Conservation (phyloP, 352 stramenopile genomes). For the Phytophthora nicotianae region DNA sequence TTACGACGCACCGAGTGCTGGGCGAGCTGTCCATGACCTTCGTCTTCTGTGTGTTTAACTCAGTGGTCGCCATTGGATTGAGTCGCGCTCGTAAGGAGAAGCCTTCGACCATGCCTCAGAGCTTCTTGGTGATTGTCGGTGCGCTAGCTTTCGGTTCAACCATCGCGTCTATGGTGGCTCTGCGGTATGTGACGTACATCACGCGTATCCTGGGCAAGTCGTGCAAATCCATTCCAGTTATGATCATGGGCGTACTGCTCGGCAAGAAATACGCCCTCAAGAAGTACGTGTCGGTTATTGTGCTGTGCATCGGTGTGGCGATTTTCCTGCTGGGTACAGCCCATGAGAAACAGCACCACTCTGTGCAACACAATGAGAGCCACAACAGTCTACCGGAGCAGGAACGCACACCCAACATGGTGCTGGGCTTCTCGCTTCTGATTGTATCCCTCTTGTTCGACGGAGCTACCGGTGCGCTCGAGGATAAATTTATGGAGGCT, state of each 20-base stretch:
- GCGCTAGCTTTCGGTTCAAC: slow-evolving; percentile 78
- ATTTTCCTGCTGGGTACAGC: slow-evolving; percentile 78
- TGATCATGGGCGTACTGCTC: slow-evolving; percentile 77
- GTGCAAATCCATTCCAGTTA: slow-evolving; percentile 88
- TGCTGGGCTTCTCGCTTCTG: slow-evolving; percentile 69
- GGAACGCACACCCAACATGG: slow-evolving; percentile 67
- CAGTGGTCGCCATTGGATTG: slow-evolving; percentile 64
- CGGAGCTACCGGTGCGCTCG: slow-evolving; percentile 75
- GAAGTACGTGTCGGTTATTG: slow-evolving; percentile 82
- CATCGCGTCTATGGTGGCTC: slow-evolving; percentile 81
- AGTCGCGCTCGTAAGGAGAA: slow-evolving; percentile 66
- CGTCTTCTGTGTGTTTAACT: slow-evolving; percentile 83
- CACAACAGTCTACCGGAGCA: slow-evolving; percentile 46
- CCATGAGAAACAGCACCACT: slow-evolving; percentile 69
- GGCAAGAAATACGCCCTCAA: slow-evolving; percentile 82
- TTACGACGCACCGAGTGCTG: slow-evolving; percentile 83
- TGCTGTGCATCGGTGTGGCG: slow-evolving; percentile 76
- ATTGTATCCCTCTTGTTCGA: slow-evolving; percentile 81
- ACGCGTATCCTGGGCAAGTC: slow-evolving; percentile 88
- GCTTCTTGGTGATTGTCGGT: slow-evolving; percentile 65
- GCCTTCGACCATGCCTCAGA: slow-evolving; percentile 74
- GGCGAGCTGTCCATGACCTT: slow-evolving; percentile 87
- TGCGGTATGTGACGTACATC: slow-evolving; percentile 89
- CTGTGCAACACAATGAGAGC: slow-evolving; percentile 46
- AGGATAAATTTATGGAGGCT: slow-evolving; percentile 84